Base-by-base conservation (phyloP, 2,329 filamentous ascomycete genomes). In the Lachnellula subtilissima region DNA sequence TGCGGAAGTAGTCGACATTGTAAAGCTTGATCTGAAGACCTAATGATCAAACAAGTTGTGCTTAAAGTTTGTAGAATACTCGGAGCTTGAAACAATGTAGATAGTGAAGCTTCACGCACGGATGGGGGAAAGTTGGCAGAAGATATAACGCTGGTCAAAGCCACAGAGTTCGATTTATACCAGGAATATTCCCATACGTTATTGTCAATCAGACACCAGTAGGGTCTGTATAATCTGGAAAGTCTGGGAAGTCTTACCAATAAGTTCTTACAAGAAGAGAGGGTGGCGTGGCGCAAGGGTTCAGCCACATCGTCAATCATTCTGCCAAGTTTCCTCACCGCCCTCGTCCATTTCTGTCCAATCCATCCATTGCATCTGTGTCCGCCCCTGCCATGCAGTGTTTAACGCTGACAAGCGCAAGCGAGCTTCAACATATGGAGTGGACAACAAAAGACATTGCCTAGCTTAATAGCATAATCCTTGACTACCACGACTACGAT, bases 1-100 rank as follows among this genome's bases (percentile, higher is more conserved):
- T 52, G 66, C 49, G 32, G 66, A 66, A 14, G 67, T 64, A 49
- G 68, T 64, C 47, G 68, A 68, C 67, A 69, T 69, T 8, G 43
- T 61, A 56, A 15, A 53, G 19, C 9, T 35, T 14, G 47, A 35
- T 49, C 3, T 39, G 15, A 8, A 22, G 11, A 35, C 15, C n/a
- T 11, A n/a, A 22, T 11, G 8, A 32, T 32, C 8, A 32, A 32
- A 32, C 9, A 2, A 9, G 8, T 32, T 32, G 8, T 32, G 9
- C 28, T 32, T 32, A 12, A 25, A 23, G 19, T 14, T 50, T 40
- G 25, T 15, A 36, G 40, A 12, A 45, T 45, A 22, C 23, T 5
- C 5, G 23, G 19, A 17, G 19, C n/a, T 11, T 7, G 42, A 45
- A 22, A 19, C n/a, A 45, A 11, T 23, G 19, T 23, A 45, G 11